Conservation (phyloP, 768 basidiomycete genomes). For the Tephrocybe sp. region DNA sequence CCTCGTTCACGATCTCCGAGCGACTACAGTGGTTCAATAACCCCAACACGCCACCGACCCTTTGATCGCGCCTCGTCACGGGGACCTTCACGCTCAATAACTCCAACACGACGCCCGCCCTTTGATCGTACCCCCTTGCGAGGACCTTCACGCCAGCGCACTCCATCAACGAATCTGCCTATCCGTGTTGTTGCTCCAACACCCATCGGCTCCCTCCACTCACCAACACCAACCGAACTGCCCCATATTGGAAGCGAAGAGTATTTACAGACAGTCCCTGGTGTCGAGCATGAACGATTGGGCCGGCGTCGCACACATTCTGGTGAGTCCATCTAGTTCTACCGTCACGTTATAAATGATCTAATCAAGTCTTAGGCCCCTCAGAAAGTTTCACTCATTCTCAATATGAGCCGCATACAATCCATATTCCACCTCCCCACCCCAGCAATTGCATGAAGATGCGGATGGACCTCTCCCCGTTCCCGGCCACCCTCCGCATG, state of each 20-base stretch:
- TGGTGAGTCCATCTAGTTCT: slow-evolving; percentile 10
- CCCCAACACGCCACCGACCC: not conserved
- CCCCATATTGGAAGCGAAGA: slow-evolving; percentile 9
- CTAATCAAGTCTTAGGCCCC: not conserved
- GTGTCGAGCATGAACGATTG: not conserved
- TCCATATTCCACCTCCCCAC: not conserved
- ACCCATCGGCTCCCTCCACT: slow-evolving; percentile 3
- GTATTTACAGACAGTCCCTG: slow-evolving; percentile 3
- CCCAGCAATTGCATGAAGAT: not conserved
- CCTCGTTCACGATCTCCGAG: not conserved
- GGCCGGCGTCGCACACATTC: slow-evolving; percentile 1
- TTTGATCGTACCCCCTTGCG: too few species aligned
- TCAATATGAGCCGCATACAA: slow-evolving; percentile 1
- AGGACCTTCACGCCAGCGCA: not conserved
- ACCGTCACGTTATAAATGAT: not conserved
- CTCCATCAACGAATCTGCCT: slow-evolving; percentile 2
- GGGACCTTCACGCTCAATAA: not conserved
- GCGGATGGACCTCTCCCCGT: not conserved
- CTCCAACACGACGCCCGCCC: not conserved
- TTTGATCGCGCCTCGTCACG: too few species aligned
- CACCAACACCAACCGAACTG: slow-evolving; percentile 13
- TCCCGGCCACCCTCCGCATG: not conserved
- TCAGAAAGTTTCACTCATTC: not conserved
- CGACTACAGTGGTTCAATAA: not conserved
- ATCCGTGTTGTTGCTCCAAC: slow-evolving; percentile 19